Base-by-base conservation (phyloP, 805 yeast species). In the Candida xiaguanensis region DNA sequence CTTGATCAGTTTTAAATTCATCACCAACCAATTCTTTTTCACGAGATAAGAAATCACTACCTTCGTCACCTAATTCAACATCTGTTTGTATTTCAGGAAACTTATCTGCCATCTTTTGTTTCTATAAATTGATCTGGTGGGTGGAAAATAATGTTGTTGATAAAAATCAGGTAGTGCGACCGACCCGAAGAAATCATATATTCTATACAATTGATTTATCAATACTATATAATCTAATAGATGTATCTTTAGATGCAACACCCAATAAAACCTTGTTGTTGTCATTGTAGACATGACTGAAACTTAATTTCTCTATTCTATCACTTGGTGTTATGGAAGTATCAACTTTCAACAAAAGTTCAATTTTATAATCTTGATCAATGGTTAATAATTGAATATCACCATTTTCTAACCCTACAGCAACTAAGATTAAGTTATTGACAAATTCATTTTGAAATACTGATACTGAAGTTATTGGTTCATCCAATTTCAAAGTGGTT, bases 21-120 rank as follows among this genome's bases (percentile, higher is more conserved):
- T 80, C 84, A 9, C 90, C 90, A 12, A 82, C 56, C 11, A 78
- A 61, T 47, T 80, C 84, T 52, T 75, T 75, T 57, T 83, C 90
- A 59, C 90, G 75, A 22, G 81, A 64, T 36, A 83, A 65, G 55
- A 83, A 82, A 58, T 82, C 87, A 7, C 74, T 65, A 35, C 59
- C 72, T 6, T 36, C 49, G 13, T 61, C 74, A 17, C 55, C 59
- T 19, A 57, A 65, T 11, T 59, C 66, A 40, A 51, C 61, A 44
- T 55, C 52, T 32, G 76, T 73, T 38, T 75, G 80, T 47, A 83
- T 67, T 45, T 77, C 88, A 34, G 95, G 93, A 59, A 78, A 84
- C 62, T 82, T 82, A 46, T 85, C 91, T 40, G 86, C 78, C 87
- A 82, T 82, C n/a, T n/a, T n/a, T n/a, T n/a, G n/a, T n/a, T n/a